These are phyloP conservation scores for Microsporum canis DNA, from an alignment of 2,329 filamentous ascomycete species.

Conservation along the genomic window DNA sequence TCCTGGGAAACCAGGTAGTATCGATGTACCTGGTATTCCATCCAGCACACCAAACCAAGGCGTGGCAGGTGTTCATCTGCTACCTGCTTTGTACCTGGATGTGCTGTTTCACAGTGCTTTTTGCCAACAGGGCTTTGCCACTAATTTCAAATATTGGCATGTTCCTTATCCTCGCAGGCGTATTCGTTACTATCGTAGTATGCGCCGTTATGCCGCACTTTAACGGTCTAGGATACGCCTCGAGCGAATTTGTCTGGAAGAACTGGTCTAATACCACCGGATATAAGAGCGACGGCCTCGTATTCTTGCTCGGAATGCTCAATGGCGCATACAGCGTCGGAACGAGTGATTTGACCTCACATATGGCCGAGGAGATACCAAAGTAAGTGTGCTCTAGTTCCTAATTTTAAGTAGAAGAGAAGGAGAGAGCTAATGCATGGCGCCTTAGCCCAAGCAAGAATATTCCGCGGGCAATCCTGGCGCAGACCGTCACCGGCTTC, in stretches of 20 bases:
- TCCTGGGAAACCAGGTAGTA: constrained; percentile 49
- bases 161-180: constrained; percentile 45
- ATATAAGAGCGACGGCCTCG: constrained; percentile 44
- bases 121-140: constrained; percentile 43
- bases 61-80: constrained; percentile 51
- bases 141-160: constrained; percentile 46
- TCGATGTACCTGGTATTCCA: constrained; percentile 52
- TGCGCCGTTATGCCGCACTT: constrained; percentile 43
- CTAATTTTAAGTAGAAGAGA: not conserved
- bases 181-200: constrained; percentile 44
- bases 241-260: constrained; percentile 44
- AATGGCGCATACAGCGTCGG: constrained; percentile 61
- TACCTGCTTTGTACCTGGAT: constrained; percentile 48
- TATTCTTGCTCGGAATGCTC: constrained; percentile 53
- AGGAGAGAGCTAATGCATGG: not conserved
- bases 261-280: constrained; percentile 41
- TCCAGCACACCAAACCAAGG: constrained; percentile 39
- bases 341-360: constrained; percentile 53
- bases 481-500: constrained; percentile 40
- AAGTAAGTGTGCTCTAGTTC: constrained; percentile 17
- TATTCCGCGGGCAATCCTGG: constrained; percentile 40
- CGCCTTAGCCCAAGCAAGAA: constrained; percentile 29
- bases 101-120: constrained; percentile 42
- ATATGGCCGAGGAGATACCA: constrained; percentile 55
- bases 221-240: constrained; percentile 34